Base-by-base conservation (phyloP, 2,329 filamentous ascomycete genomes). In the Ceratocystis cubensis region DNA sequence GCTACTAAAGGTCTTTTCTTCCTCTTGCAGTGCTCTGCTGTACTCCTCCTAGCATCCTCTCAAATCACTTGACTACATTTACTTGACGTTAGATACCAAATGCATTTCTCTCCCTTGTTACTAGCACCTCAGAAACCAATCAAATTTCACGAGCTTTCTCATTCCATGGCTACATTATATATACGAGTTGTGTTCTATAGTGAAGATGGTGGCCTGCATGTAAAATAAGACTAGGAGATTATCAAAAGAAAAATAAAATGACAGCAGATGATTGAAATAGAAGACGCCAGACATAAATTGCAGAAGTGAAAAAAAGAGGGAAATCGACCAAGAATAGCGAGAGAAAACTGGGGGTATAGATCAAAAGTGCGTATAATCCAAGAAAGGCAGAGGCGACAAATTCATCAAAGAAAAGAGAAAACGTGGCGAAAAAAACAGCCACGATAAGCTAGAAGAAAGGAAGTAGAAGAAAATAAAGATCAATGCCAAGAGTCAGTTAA, bases 1-100 rank as follows among this genome's bases (percentile, higher is more conserved):
- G 75, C 69, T 76, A 76, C 69, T 76, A 72, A 68, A 41, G 8
- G 22, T 46, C 25, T 53, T 5, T 65, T 45, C 7, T 33, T 20
- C 33, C 17, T 50, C 33, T 33, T n/a, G 25, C 5, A 25, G 25
- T 13, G 10, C 28, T 33, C 30, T 41, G 2, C 22, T 62, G 37
- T 15, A 41, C 37, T 15, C 17, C 7, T 62, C 48, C 2, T n/a
- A 10, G 8, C 17, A n/a, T 15, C 22, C 28, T 62, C 22, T 22
- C 59, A 50, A 20, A 22, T 13, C 20, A 20, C n/a, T 22, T 10
- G 20, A 22, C 7, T 22, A 22, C 48, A 50, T 50, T 53, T 28
- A 28, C 48, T 15, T 28, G 25, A 15, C 22, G 4, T 25, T 53
- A 53, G 48, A 53, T 53, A 53, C 48, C 48, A 53, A 53, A 53